Evolutionary conservation across 495 filamentous ascomycete species (phyloP).

Genomic region (Penicillium macrosclerotiorum): DNA sequence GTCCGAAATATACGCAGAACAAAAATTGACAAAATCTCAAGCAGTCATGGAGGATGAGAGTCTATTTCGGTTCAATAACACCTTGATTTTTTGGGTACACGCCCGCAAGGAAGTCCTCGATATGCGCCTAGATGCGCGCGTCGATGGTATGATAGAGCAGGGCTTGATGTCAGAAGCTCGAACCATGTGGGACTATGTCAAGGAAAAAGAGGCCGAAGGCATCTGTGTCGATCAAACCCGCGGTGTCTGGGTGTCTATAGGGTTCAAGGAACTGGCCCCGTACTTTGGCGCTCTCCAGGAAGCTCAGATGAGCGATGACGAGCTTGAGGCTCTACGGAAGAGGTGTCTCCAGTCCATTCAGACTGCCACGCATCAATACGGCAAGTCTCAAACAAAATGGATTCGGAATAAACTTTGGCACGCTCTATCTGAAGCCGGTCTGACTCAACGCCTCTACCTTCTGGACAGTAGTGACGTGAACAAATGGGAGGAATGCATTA

Average conservation of each 20-base stretch:
- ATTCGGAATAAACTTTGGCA: slow-evolving; percentile 76
- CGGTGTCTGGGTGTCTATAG: slow-evolving; percentile 95
- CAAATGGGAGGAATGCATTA: slow-evolving; percentile 58
- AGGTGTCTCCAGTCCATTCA: slow-evolving; percentile 61
- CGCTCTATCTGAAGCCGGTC: slow-evolving; percentile 52
- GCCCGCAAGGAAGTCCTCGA: slow-evolving; percentile 63
- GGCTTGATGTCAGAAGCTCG: slow-evolving; percentile 72
- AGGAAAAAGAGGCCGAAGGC: slow-evolving; percentile 45
- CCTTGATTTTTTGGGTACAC: slow-evolving; percentile 84
- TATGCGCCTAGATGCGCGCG: slow-evolving; percentile 67
- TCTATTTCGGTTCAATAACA: slow-evolving; percentile 50
- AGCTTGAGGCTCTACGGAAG: slow-evolving; percentile 41
- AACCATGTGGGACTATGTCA: slow-evolving; percentile 55
- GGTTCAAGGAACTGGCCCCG: slow-evolving; percentile 82
- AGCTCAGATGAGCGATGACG: slow-evolving; percentile 27
- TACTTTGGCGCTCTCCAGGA: slow-evolving; percentile 58
- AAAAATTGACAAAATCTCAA: slow-evolving; percentile 40
- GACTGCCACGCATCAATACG: slow-evolving; percentile 81
- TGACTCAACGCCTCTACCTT: slow-evolving; percentile 61
- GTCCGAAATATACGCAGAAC: slow-evolving; percentile 85
- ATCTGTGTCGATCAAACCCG: slow-evolving; percentile 62
- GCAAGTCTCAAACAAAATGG: slow-evolving; percentile 79
- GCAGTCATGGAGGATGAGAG: slow-evolving; percentile 24
- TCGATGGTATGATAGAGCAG: slow-evolving; percentile 75
- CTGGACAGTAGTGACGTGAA: slow-evolving; percentile 68